phyloP scores from a whole-genome alignment of 2,329 filamentous ascomycete genomes.

The Neophaeococcomyces aloes region DNA sequence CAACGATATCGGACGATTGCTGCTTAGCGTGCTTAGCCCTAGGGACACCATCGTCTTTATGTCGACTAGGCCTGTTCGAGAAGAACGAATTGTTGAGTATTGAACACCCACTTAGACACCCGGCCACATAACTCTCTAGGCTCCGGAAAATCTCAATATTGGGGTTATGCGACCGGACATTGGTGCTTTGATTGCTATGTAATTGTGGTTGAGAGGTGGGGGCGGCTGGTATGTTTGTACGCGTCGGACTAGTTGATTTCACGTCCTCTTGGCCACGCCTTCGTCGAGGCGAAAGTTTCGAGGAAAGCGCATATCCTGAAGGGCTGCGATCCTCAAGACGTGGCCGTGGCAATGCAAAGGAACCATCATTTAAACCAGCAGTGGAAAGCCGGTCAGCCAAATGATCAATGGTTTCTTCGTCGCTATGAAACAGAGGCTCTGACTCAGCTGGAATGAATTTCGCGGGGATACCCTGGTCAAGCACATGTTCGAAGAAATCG shows the following conservation, averaged over 20 bases:
- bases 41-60: slow-evolving; percentile 36
- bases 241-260: not conserved
- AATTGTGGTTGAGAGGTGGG: not conserved
- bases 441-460: not conserved
- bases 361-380: not conserved
- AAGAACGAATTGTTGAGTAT: slow-evolving; percentile 70
- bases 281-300: not conserved
- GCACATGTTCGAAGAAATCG: slow-evolving; percentile 38
- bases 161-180: not conserved
- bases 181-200: not conserved
- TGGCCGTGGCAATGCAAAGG: not conserved
- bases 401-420: slow-evolving; percentile 2
- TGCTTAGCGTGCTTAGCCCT: slow-evolving; percentile 25
- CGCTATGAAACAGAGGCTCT: not conserved
- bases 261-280: not conserved
- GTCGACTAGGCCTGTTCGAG: slow-evolving; percentile 37
- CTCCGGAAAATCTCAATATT: slow-evolving; percentile 52
- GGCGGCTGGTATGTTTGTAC: not conserved
- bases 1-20: slow-evolving; percentile 23
- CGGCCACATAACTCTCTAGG: slow-evolving; percentile 66
- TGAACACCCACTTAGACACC: slow-evolving; percentile 57
- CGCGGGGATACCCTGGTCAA: slow-evolving; percentile 22
- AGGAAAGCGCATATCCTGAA: not conserved
- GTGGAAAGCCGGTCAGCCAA: not conserved
- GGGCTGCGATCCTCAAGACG: slow-evolving; percentile 3